Base-by-base conservation (phyloP, 306 rosid species). In the Herpetospermum pedunculosum region DNA sequence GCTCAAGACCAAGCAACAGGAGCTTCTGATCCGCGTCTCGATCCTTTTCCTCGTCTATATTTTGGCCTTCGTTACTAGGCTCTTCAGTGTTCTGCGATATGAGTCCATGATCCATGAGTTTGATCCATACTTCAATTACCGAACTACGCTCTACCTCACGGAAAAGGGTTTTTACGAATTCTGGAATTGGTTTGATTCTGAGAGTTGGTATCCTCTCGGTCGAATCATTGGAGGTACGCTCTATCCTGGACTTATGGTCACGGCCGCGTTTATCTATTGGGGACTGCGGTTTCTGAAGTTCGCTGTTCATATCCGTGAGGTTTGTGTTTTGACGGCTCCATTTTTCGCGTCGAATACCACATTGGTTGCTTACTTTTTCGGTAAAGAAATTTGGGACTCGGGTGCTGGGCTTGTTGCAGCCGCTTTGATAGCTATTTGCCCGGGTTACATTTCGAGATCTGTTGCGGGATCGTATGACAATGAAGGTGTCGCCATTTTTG, bases 21-120 rank as follows among this genome's bases (percentile, higher is more conserved):
- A 95, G 83, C 96, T 95, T 3, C 92, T 95, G 67, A 79, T 95
- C 84, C 97, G 99, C 1, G 92, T 91, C 37, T 46, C 92, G 4
- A 84, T 87, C 23, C 92, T 95, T 0, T 34, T 74, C 29, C 88
- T 95, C 6, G 88, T 95, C 78, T 95, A 95, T 77, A 55, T 89
- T 58, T 81, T 95, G 78, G 99, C 99, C 55, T 95, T 95, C 87
- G 81, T 89, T 82, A 95, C 93, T 10, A 93, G 99, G 32, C 96
- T 95, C 34, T 95, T 95, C 88, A 88, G 96, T 74, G 96, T 95
- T 12, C 96, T 95, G 6, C 97, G 99, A 18, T 95, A 91, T 23
- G 99, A 95, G 73, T 95, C 99, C 53, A 95, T 95, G 99, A 95
- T 95, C 88, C 99, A 95, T 40, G 99, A 95, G 75, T 95, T 95